phyloP scores from a whole-genome alignment of 495 filamentous ascomycete genomes.

The Bacidia gigantensis region DNA sequence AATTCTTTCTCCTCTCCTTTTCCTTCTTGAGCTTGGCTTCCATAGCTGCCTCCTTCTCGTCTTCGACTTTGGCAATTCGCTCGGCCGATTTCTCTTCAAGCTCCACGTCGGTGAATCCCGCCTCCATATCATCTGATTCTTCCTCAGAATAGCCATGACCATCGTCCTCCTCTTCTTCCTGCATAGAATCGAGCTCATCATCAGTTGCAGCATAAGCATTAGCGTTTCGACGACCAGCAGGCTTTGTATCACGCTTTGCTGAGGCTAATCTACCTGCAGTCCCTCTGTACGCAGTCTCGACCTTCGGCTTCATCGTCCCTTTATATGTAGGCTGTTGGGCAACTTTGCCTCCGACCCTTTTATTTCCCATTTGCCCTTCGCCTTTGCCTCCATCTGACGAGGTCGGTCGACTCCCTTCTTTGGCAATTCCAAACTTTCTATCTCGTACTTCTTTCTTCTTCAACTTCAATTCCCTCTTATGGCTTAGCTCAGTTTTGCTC shows the following conservation, averaged over 20 bases:
- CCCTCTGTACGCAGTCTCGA: conserved; percentile 40
- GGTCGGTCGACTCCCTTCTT: conserved; percentile 9
- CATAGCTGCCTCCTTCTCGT: conserved; percentile 40
- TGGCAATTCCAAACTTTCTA: conserved; percentile 12
- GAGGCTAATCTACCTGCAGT: conserved; percentile 32
- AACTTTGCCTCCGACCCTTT: conserved; percentile 7
- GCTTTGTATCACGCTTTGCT: conserved; percentile 26
- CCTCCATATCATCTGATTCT: conserved; percentile 52
- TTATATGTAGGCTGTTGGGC: conserved; percentile 28
- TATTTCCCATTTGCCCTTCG: conserved; percentile 6
- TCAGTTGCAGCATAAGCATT: conserved; percentile 37
- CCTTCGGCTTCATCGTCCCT: conserved; percentile 36
- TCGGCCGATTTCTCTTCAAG: conserved; percentile 42
- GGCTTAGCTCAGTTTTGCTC: conserved; percentile 24
- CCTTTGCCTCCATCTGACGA: conserved; percentile 10
- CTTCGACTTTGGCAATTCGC: conserved; percentile 39
- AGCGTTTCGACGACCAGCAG: conserved; percentile 15
- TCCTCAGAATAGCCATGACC: conserved; percentile 45
- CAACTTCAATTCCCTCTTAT: conserved; percentile 18
- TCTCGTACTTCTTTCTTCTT: conserved; percentile 14
- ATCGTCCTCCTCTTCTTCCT: conserved; percentile 25
- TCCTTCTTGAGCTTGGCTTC: conserved; percentile 46
- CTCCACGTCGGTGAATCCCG: conserved; percentile 43
- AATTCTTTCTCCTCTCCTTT: conserved; percentile 38
- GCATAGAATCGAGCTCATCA: conserved; percentile 31